Conservation (phyloP, 23 red algal species). For the Pyropia haitanensis region DNA sequence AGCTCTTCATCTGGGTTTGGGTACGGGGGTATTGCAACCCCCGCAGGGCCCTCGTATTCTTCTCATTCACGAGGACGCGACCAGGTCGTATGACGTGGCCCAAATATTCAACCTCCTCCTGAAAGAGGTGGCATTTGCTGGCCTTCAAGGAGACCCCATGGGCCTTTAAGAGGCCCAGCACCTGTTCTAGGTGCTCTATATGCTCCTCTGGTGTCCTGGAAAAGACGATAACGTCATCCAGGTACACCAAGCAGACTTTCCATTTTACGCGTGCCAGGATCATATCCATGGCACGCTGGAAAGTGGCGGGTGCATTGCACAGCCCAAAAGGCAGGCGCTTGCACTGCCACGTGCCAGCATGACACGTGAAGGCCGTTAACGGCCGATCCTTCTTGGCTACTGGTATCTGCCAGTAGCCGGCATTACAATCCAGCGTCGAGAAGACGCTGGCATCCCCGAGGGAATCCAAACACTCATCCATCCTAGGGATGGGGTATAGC, state of each 20-base stretch:
- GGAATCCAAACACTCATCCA: slow-evolving; percentile 23
- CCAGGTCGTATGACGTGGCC: slow-evolving; percentile 19
- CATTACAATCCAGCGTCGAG: slow-evolving; percentile 12
- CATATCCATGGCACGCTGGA: slow-evolving; percentile 27
- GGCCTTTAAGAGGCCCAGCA: slow-evolving; percentile 4
- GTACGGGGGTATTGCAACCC: not conserved
- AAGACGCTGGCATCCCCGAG: slow-evolving; percentile 12
- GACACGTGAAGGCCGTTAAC: slow-evolving; percentile 10
- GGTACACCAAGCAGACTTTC: slow-evolving; percentile 11
- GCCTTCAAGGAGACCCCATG: slow-evolving; percentile 8
- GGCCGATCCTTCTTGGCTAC: slow-evolving; percentile 3
- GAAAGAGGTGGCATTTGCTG: slow-evolving; percentile 12
- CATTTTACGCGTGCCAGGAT: slow-evolving; percentile 18
- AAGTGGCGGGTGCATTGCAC: slow-evolving; percentile 13
- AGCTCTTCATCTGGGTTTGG: slow-evolving; percentile 11
- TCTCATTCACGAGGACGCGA: not conserved
- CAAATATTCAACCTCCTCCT: slow-evolving; percentile 7
- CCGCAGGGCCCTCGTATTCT: too few species aligned
- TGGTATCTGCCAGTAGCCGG: slow-evolving; percentile 20
- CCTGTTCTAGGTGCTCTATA: slow-evolving; percentile 2
- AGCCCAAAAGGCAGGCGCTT: slow-evolving; percentile 12
- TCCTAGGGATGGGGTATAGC: slow-evolving; percentile 26
- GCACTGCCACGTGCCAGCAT: slow-evolving; percentile 15
- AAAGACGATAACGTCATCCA: slow-evolving; percentile 25
- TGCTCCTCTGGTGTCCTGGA: slow-evolving; percentile 15